These are phyloP conservation scores for Globisporangium emineosum DNA, from an alignment of 352 stramenopile genomes.

Conservation along the genomic window DNA sequence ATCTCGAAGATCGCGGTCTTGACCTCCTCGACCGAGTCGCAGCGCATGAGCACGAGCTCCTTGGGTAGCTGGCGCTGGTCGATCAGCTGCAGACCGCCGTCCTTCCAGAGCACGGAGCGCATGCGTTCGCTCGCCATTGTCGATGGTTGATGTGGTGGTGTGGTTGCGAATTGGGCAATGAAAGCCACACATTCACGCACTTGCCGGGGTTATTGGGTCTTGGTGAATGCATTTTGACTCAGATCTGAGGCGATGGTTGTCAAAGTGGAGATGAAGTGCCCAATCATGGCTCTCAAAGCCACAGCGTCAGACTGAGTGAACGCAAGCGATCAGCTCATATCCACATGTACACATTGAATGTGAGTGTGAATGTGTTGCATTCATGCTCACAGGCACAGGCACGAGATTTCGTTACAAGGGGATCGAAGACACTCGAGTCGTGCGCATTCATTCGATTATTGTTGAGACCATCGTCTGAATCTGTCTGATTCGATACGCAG, in stretches of 20 bases:
- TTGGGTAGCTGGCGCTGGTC: conserved; percentile 71
- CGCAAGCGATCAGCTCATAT: not conserved
- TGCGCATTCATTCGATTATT: no score
- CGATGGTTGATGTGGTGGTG: conserved; percentile 7
- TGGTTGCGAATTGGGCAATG: not conserved
- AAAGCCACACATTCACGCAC: conserved; percentile 2
- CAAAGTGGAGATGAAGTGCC: not conserved
- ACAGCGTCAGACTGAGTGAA: not conserved
- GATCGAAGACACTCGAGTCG: no score
- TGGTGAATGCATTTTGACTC: not conserved
- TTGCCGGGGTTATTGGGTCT: not conserved
- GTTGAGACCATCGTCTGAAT: not conserved
- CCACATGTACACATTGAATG: no score
- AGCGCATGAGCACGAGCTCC: conserved; percentile 64
- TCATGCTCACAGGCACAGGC: not conserved
- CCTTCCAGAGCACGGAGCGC: conserved; percentile 68
- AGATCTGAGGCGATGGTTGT: not conserved
- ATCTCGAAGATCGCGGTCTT: conserved; percentile 64
- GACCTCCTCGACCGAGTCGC: conserved; percentile 58
- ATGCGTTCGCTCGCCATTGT: conserved; percentile 39
- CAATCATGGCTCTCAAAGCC: not conserved
- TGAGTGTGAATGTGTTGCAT: no score
- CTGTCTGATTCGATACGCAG: not conserved
- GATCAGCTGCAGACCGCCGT: conserved; percentile 65
- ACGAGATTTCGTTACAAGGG: no score